Evolutionary conservation across 345 rosid genomes (phyloP), one percentile per base, ranked within the genome.

Genomic region (Salix koriyanagi): DNA sequence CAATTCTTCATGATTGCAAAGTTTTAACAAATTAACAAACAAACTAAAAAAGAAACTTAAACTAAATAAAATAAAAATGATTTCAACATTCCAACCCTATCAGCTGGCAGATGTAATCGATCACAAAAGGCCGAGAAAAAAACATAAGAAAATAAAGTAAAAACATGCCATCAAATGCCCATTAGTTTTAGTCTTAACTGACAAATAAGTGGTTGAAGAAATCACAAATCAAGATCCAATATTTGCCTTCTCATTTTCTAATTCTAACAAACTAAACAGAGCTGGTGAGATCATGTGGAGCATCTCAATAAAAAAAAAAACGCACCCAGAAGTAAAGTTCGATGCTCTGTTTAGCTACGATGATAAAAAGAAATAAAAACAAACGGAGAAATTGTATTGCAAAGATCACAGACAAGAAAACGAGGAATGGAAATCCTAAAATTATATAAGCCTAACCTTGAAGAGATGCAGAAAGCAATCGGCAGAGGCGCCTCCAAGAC

Each of bases 371-470:
- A 9, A 23, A 58, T 7, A n/a, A 23, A 4, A 23, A 4, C 13
- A 23, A 58, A n/a, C 46, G 15, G 6, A 4, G 5, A 46, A 12
- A 13, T 9, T 1, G 4, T 58, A 23, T 0, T 9, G 25, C 13
- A n/a, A n/a, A 58, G 14, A n/a, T 10, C 28, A 18, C 15, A n/a
- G 15, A 1, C 10, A 44, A 7, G 15, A 26, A 26, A 16, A 32
- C 14, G 12, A 2, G 25, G 4, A 14, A 26, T 19, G 15, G 4
- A 14, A 19, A n/a, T 8, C 4, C 8, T 9, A n/a, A 34, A 62
- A 5, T 54, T 4, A 5, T 32, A 70, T n/a, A 19, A 41, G 4
- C 65, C 78, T 9, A 54, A 81, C 84, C 68, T 69, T 54, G 14
- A 2, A 65, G 65, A 41, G 46, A 70, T 7, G 41, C 66, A 39